Evolutionary conservation across 805 yeast genomes (phyloP).

Genomic region (Clavispora phyllophila): DNA sequence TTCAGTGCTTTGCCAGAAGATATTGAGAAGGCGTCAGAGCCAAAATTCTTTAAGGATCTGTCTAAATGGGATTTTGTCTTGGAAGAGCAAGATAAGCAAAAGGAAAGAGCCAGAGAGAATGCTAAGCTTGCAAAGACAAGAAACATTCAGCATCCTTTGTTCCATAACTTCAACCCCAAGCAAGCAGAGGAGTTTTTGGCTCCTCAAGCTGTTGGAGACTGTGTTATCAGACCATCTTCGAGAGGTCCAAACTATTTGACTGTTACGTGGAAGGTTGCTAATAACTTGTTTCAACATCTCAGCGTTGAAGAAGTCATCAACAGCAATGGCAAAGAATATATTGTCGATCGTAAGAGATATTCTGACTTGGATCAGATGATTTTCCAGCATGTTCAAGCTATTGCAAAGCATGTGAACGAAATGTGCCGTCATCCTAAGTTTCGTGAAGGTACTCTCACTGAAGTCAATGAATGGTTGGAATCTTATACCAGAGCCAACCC

Average conservation of each 20-base stretch:
- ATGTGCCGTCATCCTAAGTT: slow-evolving; percentile 86
- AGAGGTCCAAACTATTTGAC: slow-evolving; percentile 84
- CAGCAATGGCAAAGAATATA: slow-evolving; percentile 51
- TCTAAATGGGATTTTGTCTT: slow-evolving; percentile 77
- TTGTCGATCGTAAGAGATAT: slow-evolving; percentile 68
- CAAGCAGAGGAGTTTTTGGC: slow-evolving; percentile 95
- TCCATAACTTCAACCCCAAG: slow-evolving; percentile 70
- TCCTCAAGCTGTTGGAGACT: slow-evolving; percentile 82
- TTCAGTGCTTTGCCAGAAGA: slow-evolving; percentile 68
- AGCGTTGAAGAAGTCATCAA: slow-evolving; percentile 75
- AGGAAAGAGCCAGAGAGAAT: slow-evolving; percentile 56
- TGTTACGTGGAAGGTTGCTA: slow-evolving; percentile 94
- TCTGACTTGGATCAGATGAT: slow-evolving; percentile 91
- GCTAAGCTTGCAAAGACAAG: slow-evolving; percentile 67
- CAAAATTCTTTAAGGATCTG: slow-evolving; percentile 47
- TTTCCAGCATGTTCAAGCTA: slow-evolving; percentile 78
- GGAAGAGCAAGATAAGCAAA: slow-evolving; percentile 59
- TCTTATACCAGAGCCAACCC: slow-evolving; percentile 90
- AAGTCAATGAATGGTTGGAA: slow-evolving; percentile 81
- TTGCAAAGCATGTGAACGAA: slow-evolving; percentile 77
- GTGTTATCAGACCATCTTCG: slow-evolving; percentile 92
- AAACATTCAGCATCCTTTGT: slow-evolving; percentile 86
- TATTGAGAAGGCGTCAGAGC: slow-evolving; percentile 48
- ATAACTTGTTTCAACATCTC: slow-evolving; percentile 84
- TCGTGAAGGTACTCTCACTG: slow-evolving; percentile 71